Evolutionary conservation across 805 yeast species (phyloP).

Genomic region (Candida hungchunana): DNA sequence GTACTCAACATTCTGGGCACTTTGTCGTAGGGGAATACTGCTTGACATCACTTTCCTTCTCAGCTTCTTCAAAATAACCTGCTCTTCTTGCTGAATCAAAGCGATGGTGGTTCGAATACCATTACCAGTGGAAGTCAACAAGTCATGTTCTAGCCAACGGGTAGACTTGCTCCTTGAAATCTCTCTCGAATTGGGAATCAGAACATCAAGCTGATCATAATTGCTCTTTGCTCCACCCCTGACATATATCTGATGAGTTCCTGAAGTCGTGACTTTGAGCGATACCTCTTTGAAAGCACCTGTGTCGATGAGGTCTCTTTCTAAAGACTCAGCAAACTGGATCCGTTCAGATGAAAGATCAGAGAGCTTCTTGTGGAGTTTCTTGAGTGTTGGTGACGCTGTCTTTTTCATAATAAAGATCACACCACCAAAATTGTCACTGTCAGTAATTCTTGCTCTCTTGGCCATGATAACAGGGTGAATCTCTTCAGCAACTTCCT

Average conservation of each 20-base stretch:
- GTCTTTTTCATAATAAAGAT: conserved; percentile 9
- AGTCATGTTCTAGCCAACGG: conserved; percentile 39
- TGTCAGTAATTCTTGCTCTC: neutral
- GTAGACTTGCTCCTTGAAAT: conserved; percentile 35
- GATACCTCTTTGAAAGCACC: conserved; percentile 29
- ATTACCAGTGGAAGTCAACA: conserved; percentile 53
- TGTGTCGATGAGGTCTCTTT: conserved; percentile 22
- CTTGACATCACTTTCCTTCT: conserved; percentile 41
- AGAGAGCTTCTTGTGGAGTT: conserved; percentile 10
- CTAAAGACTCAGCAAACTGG: too few relatives aligned
- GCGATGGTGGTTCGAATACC: conserved; percentile 40
- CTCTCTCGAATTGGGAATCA: conserved; percentile 25
- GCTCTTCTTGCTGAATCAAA: conserved; percentile 53
- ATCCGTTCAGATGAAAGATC: too few relatives aligned
- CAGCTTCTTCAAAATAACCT: conserved; percentile 44
- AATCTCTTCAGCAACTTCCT: conserved; percentile 12
- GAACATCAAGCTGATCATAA: conserved; percentile 4
- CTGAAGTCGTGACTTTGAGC: conserved; percentile 38
- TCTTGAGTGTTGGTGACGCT: conserved; percentile 8
- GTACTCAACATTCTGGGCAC: conserved; percentile 52
- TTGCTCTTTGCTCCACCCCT: conserved; percentile 24
- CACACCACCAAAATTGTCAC: neutral
- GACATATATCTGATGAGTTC: conserved; percentile 47
- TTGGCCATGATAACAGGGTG: conserved; percentile 12
- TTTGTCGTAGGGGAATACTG: conserved; percentile 40